Conservation (phyloP, 345 rosid genomes). For the Angophora floribunda region DNA sequence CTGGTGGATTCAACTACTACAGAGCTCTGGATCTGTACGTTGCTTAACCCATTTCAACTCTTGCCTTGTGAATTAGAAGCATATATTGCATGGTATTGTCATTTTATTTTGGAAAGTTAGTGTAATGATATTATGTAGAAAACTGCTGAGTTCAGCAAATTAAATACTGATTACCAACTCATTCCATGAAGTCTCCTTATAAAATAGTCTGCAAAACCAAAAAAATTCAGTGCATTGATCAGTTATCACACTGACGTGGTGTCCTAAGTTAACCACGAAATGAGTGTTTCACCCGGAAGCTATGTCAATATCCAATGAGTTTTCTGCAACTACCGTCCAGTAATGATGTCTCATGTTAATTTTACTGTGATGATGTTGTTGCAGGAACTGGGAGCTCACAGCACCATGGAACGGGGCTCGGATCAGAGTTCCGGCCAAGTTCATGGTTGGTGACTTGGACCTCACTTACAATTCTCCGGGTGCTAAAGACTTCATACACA, state of each 20-base stretch:
- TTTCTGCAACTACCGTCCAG: background rate
- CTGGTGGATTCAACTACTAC: slow-evolving; percentile 76
- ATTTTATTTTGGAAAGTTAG: background rate
- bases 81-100: background rate
- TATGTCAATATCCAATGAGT: background rate
- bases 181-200: background rate
- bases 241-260: background rate
- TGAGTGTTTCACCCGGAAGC: background rate
- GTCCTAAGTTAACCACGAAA: background rate
- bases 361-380: background rate
- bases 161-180: background rate
- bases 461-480: slow-evolving; percentile 40
- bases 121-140: background rate
- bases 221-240: background rate
- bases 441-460: slow-evolving; percentile 69
- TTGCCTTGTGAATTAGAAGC: background rate
- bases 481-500: slow-evolving; percentile 39
- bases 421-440: slow-evolving; percentile 61
- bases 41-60: background rate
- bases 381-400: slow-evolving; percentile 70
- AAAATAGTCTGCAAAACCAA: background rate
- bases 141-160: background rate
- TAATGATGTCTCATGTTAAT: background rate
- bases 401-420: slow-evolving; percentile 52
- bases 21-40: slow-evolving; percentile 51